Conservation (phyloP, 2,329 filamentous ascomycete genomes). For the Diaporthe ampelina region DNA sequence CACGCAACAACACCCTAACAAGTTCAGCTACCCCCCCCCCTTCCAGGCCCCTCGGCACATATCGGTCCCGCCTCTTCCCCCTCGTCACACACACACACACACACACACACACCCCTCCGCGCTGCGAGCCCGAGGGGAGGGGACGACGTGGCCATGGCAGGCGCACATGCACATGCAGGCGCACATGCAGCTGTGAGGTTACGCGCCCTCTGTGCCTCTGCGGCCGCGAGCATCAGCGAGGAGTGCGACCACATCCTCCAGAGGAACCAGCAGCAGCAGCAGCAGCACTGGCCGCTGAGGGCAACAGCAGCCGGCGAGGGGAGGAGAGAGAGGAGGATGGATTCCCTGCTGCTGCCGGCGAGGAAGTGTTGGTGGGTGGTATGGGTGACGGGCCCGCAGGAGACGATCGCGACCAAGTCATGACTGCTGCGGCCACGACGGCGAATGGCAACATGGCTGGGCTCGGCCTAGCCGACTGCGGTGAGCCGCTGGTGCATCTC, state of each 20-base stretch:
- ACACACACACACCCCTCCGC: background rate
- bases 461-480: constrained; percentile 41
- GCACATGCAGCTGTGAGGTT: constrained; percentile 26
- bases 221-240: constrained; percentile 34
- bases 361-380: background rate
- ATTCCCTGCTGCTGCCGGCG: background rate
- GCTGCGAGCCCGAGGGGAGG: constrained; percentile 26
- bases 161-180: constrained; percentile 23
- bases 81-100: background rate
- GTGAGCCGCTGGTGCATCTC: constrained; percentile 43
- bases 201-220: constrained; percentile 35
- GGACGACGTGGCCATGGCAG: constrained; percentile 34
- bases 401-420: background rate
- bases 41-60: constrained; percentile 23
- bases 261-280: background rate
- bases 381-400: background rate
- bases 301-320: constrained; percentile 8
- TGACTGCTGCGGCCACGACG: background rate
- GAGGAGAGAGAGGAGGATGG: background rate
- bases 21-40: constrained; percentile 19
- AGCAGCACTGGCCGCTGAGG: background rate
- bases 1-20: constrained; percentile 4
- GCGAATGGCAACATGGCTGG: background rate
- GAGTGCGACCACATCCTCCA: constrained; percentile 32
- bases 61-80: background rate